Base-by-base conservation (phyloP, 306 rosid genomes). In the Acmispon strigosus region DNA sequence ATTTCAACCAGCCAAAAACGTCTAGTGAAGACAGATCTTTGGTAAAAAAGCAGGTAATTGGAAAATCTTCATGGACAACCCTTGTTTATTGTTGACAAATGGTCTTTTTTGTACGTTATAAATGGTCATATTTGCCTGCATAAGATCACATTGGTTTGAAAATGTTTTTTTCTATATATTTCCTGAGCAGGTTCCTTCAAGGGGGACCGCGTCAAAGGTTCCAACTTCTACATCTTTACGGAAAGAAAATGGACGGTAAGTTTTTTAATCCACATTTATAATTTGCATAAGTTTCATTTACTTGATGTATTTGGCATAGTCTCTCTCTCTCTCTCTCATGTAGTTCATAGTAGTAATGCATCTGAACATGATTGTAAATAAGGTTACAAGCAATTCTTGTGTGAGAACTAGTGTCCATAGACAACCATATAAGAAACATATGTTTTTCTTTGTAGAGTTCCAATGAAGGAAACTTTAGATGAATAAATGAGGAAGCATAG, bases 221-320 rank as follows among this genome's bases (percentile, higher is more conserved):
- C 69, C 89, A 50, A 53, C 91, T 70, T 63, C 90, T 57, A 34
- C 61, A 64, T 32, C 88, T 72, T 62, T 71, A 63, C 77, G 68
- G 55, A 89, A 82, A 69, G 97, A 84, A 76, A 87, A 81, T 78
- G 92, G 83, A 83, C 61, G 88, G 98, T 90, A 90, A 82, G 15
- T 18, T 67, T 66, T 63, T 72, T 4, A 29, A 49, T 56, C 74
- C 17, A 54, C 15, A 15, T 55, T 59, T 19, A 57, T 27, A 8
- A 62, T 65, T 24, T 62, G 72, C 47, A 66, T 65, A 34, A 3
- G n/a, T 67, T 45, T 62, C 4, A 14, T 22, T 61, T 54, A 41
- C 12, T 45, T 48, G 19, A 32, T 34, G 42, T 44, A 29, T 73
- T 58, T 57, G 66, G 37, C 43, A 18, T 42, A 14, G 16, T 13